A percentile compares a stretch with the other conserved stretches of the same genome.
Conservation (phyloP, 768 basidiomycete genomes). For the Collybiopsis confluens region DNA sequence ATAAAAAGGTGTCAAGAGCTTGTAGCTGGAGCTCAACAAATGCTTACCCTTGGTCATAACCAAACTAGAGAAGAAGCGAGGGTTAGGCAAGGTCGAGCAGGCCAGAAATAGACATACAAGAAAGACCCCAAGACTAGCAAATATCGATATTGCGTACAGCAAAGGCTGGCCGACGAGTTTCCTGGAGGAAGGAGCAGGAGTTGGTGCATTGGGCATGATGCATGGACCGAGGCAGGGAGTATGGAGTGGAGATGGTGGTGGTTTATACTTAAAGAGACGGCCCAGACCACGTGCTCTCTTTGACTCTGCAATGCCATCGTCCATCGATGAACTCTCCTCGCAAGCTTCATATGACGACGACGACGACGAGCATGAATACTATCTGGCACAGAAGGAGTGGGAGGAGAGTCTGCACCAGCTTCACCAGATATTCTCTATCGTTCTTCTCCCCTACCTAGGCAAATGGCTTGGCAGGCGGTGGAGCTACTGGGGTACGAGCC, state of each 20-base stretch:
- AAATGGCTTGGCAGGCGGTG: constrained; percentile 86
- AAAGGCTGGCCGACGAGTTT: constrained; percentile 75
- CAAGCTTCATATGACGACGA: constrained; percentile 57
- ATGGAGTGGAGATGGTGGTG: constrained; percentile 14
- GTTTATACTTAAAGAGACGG: constrained; percentile 11
- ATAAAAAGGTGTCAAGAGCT: constrained; percentile 1
- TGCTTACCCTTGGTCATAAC: constrained; percentile 80
- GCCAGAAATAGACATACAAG: constrained; percentile 55
- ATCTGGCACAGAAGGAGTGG: constrained; percentile 86
- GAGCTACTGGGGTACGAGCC: constrained; percentile 75
- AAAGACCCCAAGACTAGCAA: constrained; percentile 83
- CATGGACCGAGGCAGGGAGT: constrained; percentile 31
- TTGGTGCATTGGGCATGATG: constrained; percentile 44
- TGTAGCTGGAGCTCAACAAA: constrained; percentile 5
- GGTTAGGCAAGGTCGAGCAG: constrained; percentile 8
- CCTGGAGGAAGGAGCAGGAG: constrained; percentile 27
- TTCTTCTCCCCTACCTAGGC: constrained; percentile 81
- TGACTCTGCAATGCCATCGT: constrained; percentile 49
- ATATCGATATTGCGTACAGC: constrained; percentile 75
- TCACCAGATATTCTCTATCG: constrained; percentile 72
- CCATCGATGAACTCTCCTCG: constrained; percentile 57
- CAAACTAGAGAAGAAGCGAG: constrained; percentile 46
- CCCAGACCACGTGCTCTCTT: constrained; percentile 13
- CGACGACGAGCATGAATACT: constrained; percentile 64
- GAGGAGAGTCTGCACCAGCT: constrained; percentile 86